phyloP scores from a whole-genome alignment of 805 yeast genomes.

The Metschnikowia gruessii region DNA sequence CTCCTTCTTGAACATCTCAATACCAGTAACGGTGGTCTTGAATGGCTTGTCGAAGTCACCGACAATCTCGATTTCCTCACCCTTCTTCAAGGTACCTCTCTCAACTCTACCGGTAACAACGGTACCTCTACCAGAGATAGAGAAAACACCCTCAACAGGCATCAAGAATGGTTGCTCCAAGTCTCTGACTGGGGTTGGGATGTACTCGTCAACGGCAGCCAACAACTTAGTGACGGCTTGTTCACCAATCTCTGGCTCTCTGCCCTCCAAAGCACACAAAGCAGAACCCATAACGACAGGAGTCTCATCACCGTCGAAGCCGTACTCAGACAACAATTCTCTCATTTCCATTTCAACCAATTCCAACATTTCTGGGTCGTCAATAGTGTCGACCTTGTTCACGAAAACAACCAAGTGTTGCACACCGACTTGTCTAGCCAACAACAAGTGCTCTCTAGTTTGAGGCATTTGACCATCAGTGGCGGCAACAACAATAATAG shows the following conservation, averaged over 20 bases:
- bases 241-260: conserved; percentile 86
- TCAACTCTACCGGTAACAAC: conserved; percentile 99
- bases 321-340: conserved; percentile 85
- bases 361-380: conserved; percentile 98
- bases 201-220: conserved; percentile 88
- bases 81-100: conserved; percentile 96
- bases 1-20: conserved; percentile 99
- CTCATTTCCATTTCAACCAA: conserved; percentile 99
- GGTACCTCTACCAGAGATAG: conserved; percentile 99
- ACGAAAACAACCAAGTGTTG: conserved; percentile 96
- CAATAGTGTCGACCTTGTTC: conserved; percentile 96
- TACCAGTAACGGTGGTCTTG: conserved; percentile 95
- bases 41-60: conserved; percentile 84
- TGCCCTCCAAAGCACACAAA: conserved; percentile 88
- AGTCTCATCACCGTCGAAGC: conserved; percentile 96
- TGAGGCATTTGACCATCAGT: conserved; percentile 99
- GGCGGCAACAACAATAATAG: conserved; percentile 98
- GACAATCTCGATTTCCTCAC: conserved; percentile 97
- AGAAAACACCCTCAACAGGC: conserved; percentile 97
- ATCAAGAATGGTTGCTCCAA: conserved; percentile 93
- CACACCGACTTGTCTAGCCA: conserved; percentile 99
- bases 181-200: conserved; percentile 96
- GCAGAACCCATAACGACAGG: conserved; percentile 99
- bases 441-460: conserved; percentile 96
- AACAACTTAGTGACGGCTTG: conserved; percentile 79